Evolutionary conservation across 75 land plant genomes (phyloP).

Genomic region (Pinus albicaulis): DNA sequence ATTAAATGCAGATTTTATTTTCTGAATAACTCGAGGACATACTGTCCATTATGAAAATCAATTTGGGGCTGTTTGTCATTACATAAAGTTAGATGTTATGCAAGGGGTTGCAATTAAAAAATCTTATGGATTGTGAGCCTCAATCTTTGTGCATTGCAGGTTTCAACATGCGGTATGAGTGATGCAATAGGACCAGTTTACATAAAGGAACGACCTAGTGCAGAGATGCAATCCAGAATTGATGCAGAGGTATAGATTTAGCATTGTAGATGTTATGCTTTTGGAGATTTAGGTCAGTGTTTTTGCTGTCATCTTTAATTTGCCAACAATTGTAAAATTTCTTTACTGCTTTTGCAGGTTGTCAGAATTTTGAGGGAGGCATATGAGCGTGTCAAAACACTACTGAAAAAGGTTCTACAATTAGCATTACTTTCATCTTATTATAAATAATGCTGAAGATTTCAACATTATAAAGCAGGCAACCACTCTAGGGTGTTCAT

Average conservation of each 20-base stretch:
- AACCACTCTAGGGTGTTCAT: neutral
- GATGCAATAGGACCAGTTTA: conserved; percentile 89
- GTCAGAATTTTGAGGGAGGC: conserved; percentile 91
- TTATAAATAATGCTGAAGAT: neutral
- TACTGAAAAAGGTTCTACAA: conserved; percentile 75
- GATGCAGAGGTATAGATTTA: conserved; percentile 85
- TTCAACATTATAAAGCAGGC: no score
- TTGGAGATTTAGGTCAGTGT: neutral
- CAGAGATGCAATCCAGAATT: conserved; percentile 91
- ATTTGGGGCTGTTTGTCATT: neutral
- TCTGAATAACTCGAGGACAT: neutral
- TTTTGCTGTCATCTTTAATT: neutral
- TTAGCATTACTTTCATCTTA: neutral
- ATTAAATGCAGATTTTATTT: neutral
- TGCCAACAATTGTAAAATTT: neutral
- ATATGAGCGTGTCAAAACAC: conserved; percentile 78
- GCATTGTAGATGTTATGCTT: neutral
- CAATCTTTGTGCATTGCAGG: conserved; percentile 35
- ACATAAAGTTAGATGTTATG: no score
- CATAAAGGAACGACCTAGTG: conserved; percentile 69
- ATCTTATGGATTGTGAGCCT: no score
- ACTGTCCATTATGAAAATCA: neutral
- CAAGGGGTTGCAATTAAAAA: no score
- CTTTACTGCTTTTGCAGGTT: conserved; percentile 46
- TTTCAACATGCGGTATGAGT: conserved; percentile 98